Conservation (phyloP, 2,329 filamentous ascomycete genomes). For the Epichloe sylvatica region DNA sequence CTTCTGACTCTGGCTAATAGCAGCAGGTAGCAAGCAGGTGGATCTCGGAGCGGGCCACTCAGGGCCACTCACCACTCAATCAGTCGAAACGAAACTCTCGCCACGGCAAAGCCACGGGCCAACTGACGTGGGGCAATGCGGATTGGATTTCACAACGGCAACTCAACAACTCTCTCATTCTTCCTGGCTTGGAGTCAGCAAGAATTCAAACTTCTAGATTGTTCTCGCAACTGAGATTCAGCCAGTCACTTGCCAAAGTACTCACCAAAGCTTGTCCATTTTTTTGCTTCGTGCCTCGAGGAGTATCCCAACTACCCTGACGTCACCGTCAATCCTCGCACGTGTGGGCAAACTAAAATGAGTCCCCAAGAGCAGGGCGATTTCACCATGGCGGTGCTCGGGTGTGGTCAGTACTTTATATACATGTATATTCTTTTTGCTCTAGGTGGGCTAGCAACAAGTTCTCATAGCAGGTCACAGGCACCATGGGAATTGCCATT, state of each 20-base stretch:
- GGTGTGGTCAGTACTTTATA: conserved; percentile 50
- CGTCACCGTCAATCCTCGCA: not conserved
- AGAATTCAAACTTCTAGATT: not conserved
- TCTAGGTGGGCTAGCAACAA: not conserved
- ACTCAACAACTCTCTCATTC: not conserved
- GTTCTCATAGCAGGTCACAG: conserved; percentile 24
- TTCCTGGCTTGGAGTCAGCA: not conserved
- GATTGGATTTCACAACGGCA: not conserved
- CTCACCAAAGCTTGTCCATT: not conserved
- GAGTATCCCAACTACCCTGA: not conserved
- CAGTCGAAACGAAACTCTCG: not conserved
- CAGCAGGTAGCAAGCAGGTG: not conserved
- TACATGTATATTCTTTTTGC: not conserved
- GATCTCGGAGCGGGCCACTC: not conserved
- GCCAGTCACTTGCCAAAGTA: not conserved
- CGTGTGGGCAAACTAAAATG: conserved; percentile 1
- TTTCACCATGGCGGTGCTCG: conserved; percentile 66
- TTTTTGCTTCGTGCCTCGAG: not conserved
- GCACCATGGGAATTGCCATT: conserved; percentile 76
- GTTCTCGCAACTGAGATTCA: not conserved
- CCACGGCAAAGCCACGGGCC: not conserved
- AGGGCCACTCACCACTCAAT: no score
- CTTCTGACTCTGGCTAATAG: not conserved
- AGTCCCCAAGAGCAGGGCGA: conserved; percentile 25
- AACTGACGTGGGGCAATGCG: no score